Percentiles rank a stretch among this genome's conserved stretches.
Evolutionary conservation across 179 eudicot species (phyloP).

Genomic region (Carnegiea gigantea): DNA sequence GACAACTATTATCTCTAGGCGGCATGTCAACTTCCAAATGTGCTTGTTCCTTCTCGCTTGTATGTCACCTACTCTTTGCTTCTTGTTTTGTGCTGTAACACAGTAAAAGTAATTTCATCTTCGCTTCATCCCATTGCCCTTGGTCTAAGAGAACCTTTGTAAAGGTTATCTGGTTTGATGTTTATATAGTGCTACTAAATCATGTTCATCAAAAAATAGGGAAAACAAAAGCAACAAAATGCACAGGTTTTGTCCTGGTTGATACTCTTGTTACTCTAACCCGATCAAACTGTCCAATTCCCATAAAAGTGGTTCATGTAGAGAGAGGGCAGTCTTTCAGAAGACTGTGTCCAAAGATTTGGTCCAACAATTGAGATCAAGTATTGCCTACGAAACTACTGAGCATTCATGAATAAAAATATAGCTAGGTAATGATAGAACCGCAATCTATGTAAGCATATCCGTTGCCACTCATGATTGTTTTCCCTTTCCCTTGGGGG

Average conservation of each 20-base stretch:
- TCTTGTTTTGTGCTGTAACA: neutral
- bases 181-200: neutral
- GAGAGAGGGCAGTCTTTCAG: neutral
- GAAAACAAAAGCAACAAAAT: neutral
- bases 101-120: neutral
- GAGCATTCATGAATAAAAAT: neutral
- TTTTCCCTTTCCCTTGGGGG: neutral
- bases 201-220: neutral
- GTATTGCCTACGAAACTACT: neutral
- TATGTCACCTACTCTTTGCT: slow-evolving; percentile 32
- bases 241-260: neutral
- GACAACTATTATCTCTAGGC: slow-evolving; percentile 54
- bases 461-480: neutral
- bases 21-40: slow-evolving; percentile 84
- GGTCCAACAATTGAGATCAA: neutral
- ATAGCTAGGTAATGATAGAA: neutral
- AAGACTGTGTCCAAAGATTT: neutral
- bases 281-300: neutral
- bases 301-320: neutral
- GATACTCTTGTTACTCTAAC: neutral
- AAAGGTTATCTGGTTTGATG: neutral
- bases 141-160: neutral
- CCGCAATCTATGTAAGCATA: neutral
- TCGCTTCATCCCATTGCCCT: neutral
- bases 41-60: slow-evolving; percentile 78